A percentile compares a stretch with the other conserved stretches of the same genome.
Evolutionary conservation across 176 grass and related monocot species (phyloP).

Genomic region (Avena atlantica): DNA sequence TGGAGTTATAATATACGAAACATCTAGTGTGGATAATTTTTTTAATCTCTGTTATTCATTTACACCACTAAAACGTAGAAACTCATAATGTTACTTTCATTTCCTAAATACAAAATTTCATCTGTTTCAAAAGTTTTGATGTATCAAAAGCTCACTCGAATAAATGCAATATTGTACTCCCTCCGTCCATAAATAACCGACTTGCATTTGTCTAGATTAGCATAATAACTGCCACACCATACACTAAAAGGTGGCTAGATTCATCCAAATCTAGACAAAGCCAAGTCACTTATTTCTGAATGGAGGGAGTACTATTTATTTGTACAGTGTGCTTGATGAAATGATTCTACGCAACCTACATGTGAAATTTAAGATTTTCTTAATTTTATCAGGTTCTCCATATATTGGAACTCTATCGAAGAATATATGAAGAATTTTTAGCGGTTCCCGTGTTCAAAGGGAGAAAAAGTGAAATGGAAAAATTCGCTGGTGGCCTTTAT

Average conservation of each 20-base stretch:
- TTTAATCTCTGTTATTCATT: background rate
- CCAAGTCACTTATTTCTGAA: too few species aligned
- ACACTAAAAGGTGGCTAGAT: too few species aligned
- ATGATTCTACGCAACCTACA: background rate
- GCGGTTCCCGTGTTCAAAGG: constrained; percentile 92
- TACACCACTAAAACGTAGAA: background rate
- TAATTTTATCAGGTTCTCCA: constrained; percentile 72
- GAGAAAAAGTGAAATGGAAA: constrained; percentile 93
- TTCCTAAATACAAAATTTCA: background rate
- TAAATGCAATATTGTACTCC: background rate
- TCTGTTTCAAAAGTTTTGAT: background rate
- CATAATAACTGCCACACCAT: too few species aligned
- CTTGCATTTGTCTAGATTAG: too few species aligned
- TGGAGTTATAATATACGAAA: background rate
- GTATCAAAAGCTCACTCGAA: background rate
- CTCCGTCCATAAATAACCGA: too few species aligned
- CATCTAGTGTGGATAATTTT: background rate
- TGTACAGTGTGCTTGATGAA: background rate
- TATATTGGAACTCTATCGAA: constrained; percentile 92
- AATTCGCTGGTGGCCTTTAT: constrained; percentile 90
- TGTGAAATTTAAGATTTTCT: background rate
- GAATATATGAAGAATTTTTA: constrained; percentile 92
- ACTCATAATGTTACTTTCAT: background rate
- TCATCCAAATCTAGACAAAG: too few species aligned
- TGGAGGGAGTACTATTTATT: background rate